A percentile compares a stretch with the other conserved stretches of the same genome.
These are phyloP conservation scores for Nadsonia fulvescens DNA, from an alignment of 805 yeast species.

Conservation along the genomic window DNA sequence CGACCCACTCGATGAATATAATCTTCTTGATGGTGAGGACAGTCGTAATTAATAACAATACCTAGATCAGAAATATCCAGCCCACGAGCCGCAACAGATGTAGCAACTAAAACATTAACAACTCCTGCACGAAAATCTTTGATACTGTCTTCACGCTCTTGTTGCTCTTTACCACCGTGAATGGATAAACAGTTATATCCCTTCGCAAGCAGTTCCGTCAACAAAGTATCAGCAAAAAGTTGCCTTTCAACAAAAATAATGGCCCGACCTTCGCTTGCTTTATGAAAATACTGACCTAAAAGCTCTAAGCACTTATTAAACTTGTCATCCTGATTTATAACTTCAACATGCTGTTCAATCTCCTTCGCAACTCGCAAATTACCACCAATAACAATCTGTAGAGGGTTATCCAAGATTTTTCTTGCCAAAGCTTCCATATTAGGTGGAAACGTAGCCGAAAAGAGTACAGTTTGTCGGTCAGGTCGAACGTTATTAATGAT, in stretches of 20 bases:
- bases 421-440: constrained; percentile 63
- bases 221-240: constrained; percentile 59
- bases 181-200: constrained; percentile 48
- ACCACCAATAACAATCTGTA: constrained; percentile 66
- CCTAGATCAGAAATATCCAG: constrained; percentile 76
- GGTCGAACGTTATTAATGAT: constrained; percentile 63
- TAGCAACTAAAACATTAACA: constrained; percentile 55
- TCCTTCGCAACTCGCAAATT: constrained; percentile 67
- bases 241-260: constrained; percentile 81
- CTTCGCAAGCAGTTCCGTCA: constrained; percentile 30
- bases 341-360: constrained; percentile 51
- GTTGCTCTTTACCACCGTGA: constrained; percentile 86
- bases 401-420: constrained; percentile 38
- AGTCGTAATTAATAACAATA: constrained; percentile 64
- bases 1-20: constrained; percentile 93
- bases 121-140: constrained; percentile 46
- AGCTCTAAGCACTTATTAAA: constrained; percentile 35
- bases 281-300: constrained; percentile 27
- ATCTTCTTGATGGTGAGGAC: constrained; percentile 83
- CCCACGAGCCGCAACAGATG: constrained; percentile 91
- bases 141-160: constrained; percentile 61
- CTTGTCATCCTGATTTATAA: constrained; percentile 39
- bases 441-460: constrained; percentile 85
- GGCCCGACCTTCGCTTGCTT: constrained; percentile 22
- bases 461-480: constrained; percentile 74